Evolutionary conservation across 1,284 basidiomycete species (phyloP).

Genomic region (Puccinia coronata): DNA sequence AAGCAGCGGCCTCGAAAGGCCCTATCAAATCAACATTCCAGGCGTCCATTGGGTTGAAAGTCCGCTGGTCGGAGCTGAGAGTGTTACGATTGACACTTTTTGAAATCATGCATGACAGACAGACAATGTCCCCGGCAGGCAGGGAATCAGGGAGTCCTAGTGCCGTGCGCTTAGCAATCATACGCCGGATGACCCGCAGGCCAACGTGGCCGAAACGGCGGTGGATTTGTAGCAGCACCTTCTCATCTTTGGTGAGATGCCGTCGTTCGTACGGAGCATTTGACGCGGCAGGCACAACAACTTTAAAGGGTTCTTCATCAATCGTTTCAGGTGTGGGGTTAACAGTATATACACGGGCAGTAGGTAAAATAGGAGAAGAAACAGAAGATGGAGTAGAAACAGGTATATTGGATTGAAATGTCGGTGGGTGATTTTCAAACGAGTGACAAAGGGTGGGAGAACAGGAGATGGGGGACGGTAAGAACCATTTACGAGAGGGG

Average conservation of each 20-base stretch:
- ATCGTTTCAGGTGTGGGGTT: too few species aligned
- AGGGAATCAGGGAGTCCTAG: neutral
- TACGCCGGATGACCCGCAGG: neutral
- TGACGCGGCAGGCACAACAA: too few species aligned
- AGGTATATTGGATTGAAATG: too few species aligned
- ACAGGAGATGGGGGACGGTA: neutral
- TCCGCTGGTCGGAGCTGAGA: neutral
- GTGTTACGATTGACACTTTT: neutral
- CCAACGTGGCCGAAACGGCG: neutral
- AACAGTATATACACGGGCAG: too few species aligned
- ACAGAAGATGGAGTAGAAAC: too few species aligned
- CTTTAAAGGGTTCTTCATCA: too few species aligned
- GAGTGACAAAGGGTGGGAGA: neutral
- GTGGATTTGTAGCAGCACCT: neutral
- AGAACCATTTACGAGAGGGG: neutral
- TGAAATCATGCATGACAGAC: neutral
- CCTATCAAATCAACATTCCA: neutral
- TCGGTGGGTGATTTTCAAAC: neutral
- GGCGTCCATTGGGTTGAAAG: neutral
- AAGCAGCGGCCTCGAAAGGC: neutral
- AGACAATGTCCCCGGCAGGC: neutral
- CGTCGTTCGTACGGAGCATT: neutral
- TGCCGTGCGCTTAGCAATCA: neutral
- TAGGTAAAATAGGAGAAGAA: too few species aligned
- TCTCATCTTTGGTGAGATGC: neutral